Evolutionary conservation across 176 grass and related monocot genomes (phyloP), one percentile per base, ranked within the genome.

Genomic region (Saccharum spontaneum): DNA sequence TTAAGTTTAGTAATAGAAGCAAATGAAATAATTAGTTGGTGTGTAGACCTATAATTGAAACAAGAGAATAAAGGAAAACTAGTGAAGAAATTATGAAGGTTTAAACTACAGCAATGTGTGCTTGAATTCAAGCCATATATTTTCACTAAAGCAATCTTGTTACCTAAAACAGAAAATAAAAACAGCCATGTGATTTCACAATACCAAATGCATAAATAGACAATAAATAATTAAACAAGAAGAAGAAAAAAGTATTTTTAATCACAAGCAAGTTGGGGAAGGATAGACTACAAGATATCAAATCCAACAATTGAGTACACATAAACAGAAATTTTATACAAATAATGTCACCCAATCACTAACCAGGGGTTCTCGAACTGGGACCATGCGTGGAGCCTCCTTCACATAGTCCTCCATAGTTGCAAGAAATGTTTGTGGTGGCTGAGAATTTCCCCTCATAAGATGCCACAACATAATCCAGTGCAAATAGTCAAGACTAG

Each of bases 341-440:
- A 44, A 65, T 5, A 3, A 11, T 55, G 78, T 78, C 45, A 73
- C 6, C 22, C 20, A 87, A 55, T 81, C 24, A 84, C 89, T 94
- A 75, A 99, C 97, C 94, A 99, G 73, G 69, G 88, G 90, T 71
- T 99, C 88, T 80, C 84, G 84, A 90, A 97, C 86, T 68, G 94
- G 88, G 83, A 99, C 93, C 88, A 96, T 83, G 15, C 97, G 92
- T 2, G 97, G 97, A 84, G 97, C 97, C 40, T 99, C 94, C 79
- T 65, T 99, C 85, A 99, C 94, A 22, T 99, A 99, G 69, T 99
- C 97, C 65, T 99, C 97, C 97, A 99, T 99, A 55, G 97, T 99
- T 46, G 75, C 80, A 73, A 99, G 90, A 88, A 99, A 99, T 87
- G 97, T 94, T 92, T 97, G 97, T 50, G 97, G 97, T 62, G 97